Evolutionary conservation across 495 filamentous ascomycete genomes (phyloP), one percentile per base, ranked within the genome.

Genomic region (Penicillium bovifimosum): DNA sequence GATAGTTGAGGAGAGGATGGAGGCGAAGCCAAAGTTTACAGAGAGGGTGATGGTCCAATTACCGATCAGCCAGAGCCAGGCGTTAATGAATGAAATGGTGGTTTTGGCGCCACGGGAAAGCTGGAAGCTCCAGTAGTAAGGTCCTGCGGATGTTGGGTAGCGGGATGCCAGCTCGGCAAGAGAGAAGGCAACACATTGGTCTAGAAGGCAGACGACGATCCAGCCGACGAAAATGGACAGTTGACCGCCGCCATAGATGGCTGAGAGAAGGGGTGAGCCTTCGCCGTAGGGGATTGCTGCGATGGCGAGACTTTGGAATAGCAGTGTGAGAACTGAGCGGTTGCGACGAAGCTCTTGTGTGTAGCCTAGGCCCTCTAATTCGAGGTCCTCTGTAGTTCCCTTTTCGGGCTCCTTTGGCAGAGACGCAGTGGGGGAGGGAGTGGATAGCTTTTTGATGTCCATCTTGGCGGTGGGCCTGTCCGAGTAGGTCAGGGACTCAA

Each of bases 1-100:
- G 27, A 85, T 77, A 0, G 80, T 76, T 16, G 69, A 73, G 5
- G 82, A 72, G 29, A 85, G 71, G 35, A 86, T 50, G 24, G 83
- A 82, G 0, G 74, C 81, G 29, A 82, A 80, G 7, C 82, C 84
- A 52, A 87, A 87, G 56, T 86, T 84, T 28, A 86, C 83, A 6
- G 82, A 78, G 35, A 86, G 70, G 0, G 83, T 87, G 47, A 86
- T 86, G 27, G 83, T 86, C 66, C 84, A 84, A 59, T 86, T 86
- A 24, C 83, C 84, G 18, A 86, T 78, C 7, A 84, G 73, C 61
- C 81, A 86, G 17, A 81, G 65, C 84, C 85, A 87, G 46, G 80
- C 83, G 54, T 77, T 85, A 48, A 85, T 78, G 70, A 85, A 87
- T 10, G 82, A 83, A 3, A 81, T 62, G 7, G 82, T 61, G 2